Base-by-base conservation (phyloP, 192 early-diverging fungal genomes). In the Linnemannia exigua region DNA sequence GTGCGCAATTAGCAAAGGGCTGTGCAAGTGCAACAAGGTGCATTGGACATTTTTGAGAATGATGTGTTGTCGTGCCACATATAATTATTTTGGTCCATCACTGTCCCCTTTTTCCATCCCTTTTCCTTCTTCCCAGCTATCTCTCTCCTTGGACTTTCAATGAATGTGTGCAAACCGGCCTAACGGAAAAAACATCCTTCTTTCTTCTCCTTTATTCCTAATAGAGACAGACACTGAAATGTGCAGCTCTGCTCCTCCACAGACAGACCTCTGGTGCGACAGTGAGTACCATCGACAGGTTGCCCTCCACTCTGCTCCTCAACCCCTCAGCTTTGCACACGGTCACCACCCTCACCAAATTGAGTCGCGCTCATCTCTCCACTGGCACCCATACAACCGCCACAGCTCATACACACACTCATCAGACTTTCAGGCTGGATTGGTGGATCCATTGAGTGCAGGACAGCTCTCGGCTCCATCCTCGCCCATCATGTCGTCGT, bases 321-420 rank as follows among this genome's bases (percentile, higher is more conserved):
- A 69, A 20, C 20, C 28, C 37, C 17, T 69, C 22, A 41, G 33
- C 36, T 25, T 51, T 54, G 17, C 70, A 17, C 67, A 81, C 28
- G 15, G 36, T 44, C 41, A 44, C 2, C 67, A 74, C 17, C 67
- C 25, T 17, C 46, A 74, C 52, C 46, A 14, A 5, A 51, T 46
- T 41, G 79, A 80, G 33, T 37, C 70, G 9, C 79, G 79, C 44
- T 37, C 46, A 22, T 38, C 36, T 16, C 38, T 54, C 37, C 79
- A 81, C 50, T 81, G 79, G 79, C 73, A 81, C 19, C 79, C 73
- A 7, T 74, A 81, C 54, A 81, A 63, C 52, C 73, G 51, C 20
- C 37, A 70, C 17, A 48, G 52, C 16, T n/a, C 35, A n/a, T n/a
- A 8, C 51, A n/a, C 22, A 20, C 67, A 41, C 7, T n/a, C 33